These are phyloP conservation scores for Boechera stricta DNA, from an alignment of 345 rosid species.

Conservation along the genomic window DNA sequence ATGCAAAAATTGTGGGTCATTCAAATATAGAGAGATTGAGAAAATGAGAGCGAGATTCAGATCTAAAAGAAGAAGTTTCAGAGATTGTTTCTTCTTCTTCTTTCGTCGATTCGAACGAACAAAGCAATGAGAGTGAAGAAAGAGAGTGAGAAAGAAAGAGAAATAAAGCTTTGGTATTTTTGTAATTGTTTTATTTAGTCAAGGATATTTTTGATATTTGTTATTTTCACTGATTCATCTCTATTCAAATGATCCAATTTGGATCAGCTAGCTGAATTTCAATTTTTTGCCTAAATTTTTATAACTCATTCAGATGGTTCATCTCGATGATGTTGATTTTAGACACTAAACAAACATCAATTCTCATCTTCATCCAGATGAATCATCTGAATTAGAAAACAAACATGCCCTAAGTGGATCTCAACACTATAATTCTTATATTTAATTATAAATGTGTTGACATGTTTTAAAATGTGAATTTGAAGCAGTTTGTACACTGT, in stretches of 20 bases:
- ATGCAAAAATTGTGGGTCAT: neutral
- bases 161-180: neutral
- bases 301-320: too few species aligned
- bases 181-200: too few species aligned
- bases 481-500: neutral
- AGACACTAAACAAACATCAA: too few species aligned
- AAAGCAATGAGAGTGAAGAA: neutral
- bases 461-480: neutral
- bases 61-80: slow-evolving; percentile 17
- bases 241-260: too few species aligned
- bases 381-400: too few species aligned
- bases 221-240: too few species aligned
- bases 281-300: too few species aligned
- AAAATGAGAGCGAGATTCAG: slow-evolving; percentile 36
- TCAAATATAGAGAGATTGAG: neutral
- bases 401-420: too few species aligned
- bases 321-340: too few species aligned
- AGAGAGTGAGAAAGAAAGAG: neutral
- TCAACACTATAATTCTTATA: neutral
- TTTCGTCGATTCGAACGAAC: slow-evolving; percentile 27
- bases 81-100: neutral
- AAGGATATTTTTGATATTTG: too few species aligned
- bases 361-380: too few species aligned
- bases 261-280: too few species aligned
- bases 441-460: neutral